Conservation (phyloP, 208 protist species). For the Trypanosoma boissoni region DNA sequence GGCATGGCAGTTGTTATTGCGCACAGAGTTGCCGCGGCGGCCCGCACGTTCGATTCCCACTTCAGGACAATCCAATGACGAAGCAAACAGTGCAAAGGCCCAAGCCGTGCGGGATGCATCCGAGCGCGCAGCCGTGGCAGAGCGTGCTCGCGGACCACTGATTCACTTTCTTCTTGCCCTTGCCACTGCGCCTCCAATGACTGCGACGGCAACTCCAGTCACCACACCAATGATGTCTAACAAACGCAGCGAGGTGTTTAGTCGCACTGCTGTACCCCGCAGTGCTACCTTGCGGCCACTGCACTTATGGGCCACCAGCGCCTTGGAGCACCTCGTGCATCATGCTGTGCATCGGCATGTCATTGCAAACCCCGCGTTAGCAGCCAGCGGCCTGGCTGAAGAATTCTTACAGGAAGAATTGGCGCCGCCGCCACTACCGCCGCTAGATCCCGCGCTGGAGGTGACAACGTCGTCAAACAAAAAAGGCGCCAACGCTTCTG, state of each 20-base stretch:
- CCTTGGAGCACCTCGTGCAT: conserved; percentile 20
- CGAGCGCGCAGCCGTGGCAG: conserved; percentile 7
- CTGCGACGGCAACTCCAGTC: not conserved
- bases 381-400: not conserved
- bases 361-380: conserved; percentile 8
- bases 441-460: not conserved
- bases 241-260: too few relatives aligned
- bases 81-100: too few relatives aligned
- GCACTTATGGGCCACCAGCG: conserved; percentile 15
- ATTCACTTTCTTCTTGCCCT: conserved; percentile 23
- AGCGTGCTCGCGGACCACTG: conserved; percentile 9
- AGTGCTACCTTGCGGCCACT: not conserved
- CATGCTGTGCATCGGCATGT: conserved; percentile 10
- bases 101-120: too few relatives aligned
- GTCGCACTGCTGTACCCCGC: too few relatives aligned
- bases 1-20: conserved; percentile 21
- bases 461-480: not conserved
- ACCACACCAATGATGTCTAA: not conserved
- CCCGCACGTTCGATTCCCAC: not conserved
- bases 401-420: conserved; percentile 6
- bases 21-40: conserved; percentile 10
- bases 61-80: not conserved
- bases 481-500: not conserved
- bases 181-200: not conserved
- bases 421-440: not conserved